These are phyloP conservation scores for Colletotrichum tamarilloi DNA, from an alignment of 2,329 filamentous ascomycete species.

Conservation along the genomic window DNA sequence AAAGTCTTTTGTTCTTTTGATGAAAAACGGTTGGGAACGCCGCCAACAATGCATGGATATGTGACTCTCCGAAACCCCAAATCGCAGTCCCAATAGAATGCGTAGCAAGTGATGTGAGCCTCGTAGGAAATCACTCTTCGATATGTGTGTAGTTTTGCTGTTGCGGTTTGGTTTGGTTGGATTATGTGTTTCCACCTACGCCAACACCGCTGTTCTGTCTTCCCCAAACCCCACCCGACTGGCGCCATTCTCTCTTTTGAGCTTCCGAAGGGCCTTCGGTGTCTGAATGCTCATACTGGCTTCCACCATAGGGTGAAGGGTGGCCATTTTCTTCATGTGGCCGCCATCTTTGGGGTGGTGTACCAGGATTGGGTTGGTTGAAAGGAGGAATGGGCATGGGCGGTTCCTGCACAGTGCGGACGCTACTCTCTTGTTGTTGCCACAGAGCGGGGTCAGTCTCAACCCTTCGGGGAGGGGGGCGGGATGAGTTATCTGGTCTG, in stretches of 20 bases:
- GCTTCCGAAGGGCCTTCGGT: constrained; percentile 52
- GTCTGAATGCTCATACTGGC: constrained; percentile 58
- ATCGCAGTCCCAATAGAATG: constrained; percentile 30
- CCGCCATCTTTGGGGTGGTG: constrained; percentile 61
- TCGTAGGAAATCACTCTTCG: not conserved
- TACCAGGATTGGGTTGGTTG: constrained; percentile 54
- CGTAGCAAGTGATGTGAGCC: constrained; percentile 27
- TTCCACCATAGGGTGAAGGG: constrained; percentile 53
- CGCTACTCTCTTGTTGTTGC: constrained; percentile 86
- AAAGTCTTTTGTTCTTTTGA: constrained; percentile 33
- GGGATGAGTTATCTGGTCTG: constrained; percentile 67
- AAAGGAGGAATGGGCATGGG: constrained; percentile 46
- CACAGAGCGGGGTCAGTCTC: constrained; percentile 89
- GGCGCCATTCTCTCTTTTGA: constrained; percentile 67
- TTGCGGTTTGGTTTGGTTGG: not conserved
- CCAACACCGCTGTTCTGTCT: constrained; percentile 63
- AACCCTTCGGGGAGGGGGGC: constrained; percentile 71
- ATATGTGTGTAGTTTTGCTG: constrained; percentile 3
- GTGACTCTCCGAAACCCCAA: constrained; percentile 33
- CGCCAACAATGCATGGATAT: constrained; percentile 49
- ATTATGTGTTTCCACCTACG: constrained; percentile 57
- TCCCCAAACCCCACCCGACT: constrained; percentile 60
- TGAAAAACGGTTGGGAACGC: constrained; percentile 43
- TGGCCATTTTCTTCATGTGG: constrained; percentile 55
- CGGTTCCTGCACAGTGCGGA: constrained; percentile 79